These are phyloP conservation scores for Dichomitus squalens DNA, from an alignment of 1,284 basidiomycete species.

Conservation along the genomic window DNA sequence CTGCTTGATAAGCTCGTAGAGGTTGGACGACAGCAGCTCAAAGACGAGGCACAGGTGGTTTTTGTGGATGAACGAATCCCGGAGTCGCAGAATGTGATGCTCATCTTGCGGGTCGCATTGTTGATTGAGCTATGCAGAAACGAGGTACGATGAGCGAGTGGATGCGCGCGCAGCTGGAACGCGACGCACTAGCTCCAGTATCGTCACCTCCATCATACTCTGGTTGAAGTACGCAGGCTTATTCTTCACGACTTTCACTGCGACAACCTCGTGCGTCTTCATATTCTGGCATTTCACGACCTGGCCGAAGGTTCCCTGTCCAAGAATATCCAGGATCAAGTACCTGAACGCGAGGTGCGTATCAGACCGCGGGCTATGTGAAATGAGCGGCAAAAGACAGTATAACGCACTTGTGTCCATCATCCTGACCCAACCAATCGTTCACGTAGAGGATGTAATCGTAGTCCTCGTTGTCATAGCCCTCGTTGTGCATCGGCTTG, in stretches of 20 bases:
- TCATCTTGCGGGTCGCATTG: slow-evolving; percentile 92
- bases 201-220: slow-evolving; percentile 99
- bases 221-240: slow-evolving; percentile 99
- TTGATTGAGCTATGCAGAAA: slow-evolving; percentile 78
- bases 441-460: slow-evolving; percentile 98
- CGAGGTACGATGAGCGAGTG: neutral
- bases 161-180: neutral
- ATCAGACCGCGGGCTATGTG: neutral
- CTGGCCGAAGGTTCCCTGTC: slow-evolving; percentile 98
- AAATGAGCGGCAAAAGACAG: slow-evolving; percentile 3
- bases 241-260: slow-evolving; percentile 99
- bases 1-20: slow-evolving; percentile 99
- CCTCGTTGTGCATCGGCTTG: slow-evolving; percentile 92
- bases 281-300: slow-evolving; percentile 99
- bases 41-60: slow-evolving; percentile 98
- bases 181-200: slow-evolving; percentile 84
- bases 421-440: slow-evolving; percentile 90
- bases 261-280: slow-evolving; percentile 97
- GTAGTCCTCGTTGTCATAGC: slow-evolving; percentile 95
- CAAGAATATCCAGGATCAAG: slow-evolving; percentile 96
- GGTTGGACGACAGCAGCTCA: slow-evolving; percentile 94
- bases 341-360: slow-evolving; percentile 57
- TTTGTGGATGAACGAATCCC: slow-evolving; percentile 96
- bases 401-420: slow-evolving; percentile 81
- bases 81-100: slow-evolving; percentile 95